Evolutionary conservation across 1,139 yeast genomes (phyloP), one percentile per base, ranked within the genome.

Genomic region (Arxiozyma bovina): DNA sequence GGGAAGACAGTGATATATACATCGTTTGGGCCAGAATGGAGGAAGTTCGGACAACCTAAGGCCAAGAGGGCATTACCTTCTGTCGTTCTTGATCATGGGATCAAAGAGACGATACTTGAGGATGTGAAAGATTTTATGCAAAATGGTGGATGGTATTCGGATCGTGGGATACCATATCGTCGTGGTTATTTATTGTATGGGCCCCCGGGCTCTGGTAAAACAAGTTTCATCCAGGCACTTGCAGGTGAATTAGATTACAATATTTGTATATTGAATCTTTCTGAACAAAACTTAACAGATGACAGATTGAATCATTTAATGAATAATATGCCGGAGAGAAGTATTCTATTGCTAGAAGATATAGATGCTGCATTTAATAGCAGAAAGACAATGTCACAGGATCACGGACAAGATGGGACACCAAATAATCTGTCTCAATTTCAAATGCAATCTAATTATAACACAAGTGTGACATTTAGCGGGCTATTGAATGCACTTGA

Each of bases 21-120:
- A 1, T 87, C 96, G 2, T 91, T 94, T 87, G 99, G 98, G 1
- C 96, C 96, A 17, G 99, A 93, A 67, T 93, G 99, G 99, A 77
- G 99, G 63, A 96, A 96, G 3, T 93, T 93, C 74, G 99, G 99
- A 1, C 94, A 87, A 67, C 98, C 99, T 1, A 78, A 97, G 60
- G 85, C 85, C 62, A 91, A 93, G 71, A 78, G 99, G 63, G 74
- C 85, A 50, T 72, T 91, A 43, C 93, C 87, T 6, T 87, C 96
- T 17, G 99, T 93, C 18, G 83, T 93, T 44, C 74, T 93, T 55
- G 98, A 90, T 66, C 17, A 6, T 17, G 93, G 89, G 1, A 74
- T 93, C 50, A 82, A 83, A 59, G 87, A 85, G 56, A 65, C 70
- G 18, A 80, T 93, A 25, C 69, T 87, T 4, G 65, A 67, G 1